A percentile compares a stretch with the other conserved stretches of the same genome.
Conservation (phyloP, 495 filamentous ascomycete species). For the Aspergillus cavernicola region DNA sequence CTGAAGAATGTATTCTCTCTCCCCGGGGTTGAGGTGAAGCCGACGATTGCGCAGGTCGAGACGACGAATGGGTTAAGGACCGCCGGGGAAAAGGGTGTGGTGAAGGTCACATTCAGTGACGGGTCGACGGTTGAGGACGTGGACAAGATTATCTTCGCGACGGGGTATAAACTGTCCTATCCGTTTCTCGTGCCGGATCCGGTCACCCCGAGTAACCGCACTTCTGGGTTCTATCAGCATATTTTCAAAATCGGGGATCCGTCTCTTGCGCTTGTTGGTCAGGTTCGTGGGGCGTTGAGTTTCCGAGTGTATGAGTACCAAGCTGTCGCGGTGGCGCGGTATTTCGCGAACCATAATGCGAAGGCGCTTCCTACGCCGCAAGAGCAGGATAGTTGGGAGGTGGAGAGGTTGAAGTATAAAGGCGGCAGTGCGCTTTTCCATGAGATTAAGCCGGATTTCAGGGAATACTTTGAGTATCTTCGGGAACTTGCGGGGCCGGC, state of each 20-base stretch:
- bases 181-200: conserved; percentile 32
- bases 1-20: conserved; percentile 20
- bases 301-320: conserved; percentile 54
- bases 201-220: conserved; percentile 22
- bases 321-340: conserved; percentile 47
- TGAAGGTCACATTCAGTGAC: conserved; percentile 34
- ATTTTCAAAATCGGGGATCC: conserved; percentile 30
- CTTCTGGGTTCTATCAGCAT: conserved; percentile 29
- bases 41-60: conserved; percentile 17
- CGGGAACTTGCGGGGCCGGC: conserved; percentile 38
- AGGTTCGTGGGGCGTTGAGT: conserved; percentile 47
- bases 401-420: conserved; percentile 33
- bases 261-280: conserved; percentile 25
- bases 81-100: not conserved
- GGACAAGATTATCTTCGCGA: conserved; percentile 51
- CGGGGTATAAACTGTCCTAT: conserved; percentile 47
- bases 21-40: conserved; percentile 20
- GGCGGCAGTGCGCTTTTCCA: conserved; percentile 43
- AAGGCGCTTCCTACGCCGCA: conserved; percentile 25
- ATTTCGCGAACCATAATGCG: conserved; percentile 38
- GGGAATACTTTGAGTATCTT: conserved; percentile 46
- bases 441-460: conserved; percentile 45
- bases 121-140: conserved; percentile 31
- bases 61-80: not conserved
- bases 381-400: conserved; percentile 47